phyloP scores from a whole-genome alignment of 768 basidiomycete species.

The Dictyophora rubrovolvata region DNA sequence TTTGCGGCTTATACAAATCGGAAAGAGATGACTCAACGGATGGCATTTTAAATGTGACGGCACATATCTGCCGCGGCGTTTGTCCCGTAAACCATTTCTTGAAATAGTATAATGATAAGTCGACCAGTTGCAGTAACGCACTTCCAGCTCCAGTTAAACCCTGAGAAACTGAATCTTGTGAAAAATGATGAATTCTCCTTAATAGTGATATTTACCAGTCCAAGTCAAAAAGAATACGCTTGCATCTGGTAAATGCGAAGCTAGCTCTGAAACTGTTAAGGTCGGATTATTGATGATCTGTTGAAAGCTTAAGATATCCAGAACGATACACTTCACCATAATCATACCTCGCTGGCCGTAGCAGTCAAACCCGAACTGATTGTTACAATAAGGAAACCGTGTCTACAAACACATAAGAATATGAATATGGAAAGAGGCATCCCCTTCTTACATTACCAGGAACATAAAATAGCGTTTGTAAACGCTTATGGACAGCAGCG shows the following conservation, averaged over 20 bases:
- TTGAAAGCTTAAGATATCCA: not conserved
- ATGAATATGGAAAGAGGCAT: not conserved
- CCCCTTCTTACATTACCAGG: slow-evolving; percentile 35
- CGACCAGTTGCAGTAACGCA: slow-evolving; percentile 43
- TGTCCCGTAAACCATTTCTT: slow-evolving; percentile 56
- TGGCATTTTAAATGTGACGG: slow-evolving; percentile 43
- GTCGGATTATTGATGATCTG: slow-evolving; percentile 37
- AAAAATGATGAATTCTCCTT: not conserved
- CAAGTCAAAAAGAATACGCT: slow-evolving; percentile 58
- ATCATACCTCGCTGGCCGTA: slow-evolving; percentile 19
- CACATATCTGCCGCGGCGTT: slow-evolving; percentile 55
- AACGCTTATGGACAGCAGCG: slow-evolving; percentile 58
- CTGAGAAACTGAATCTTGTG: slow-evolving; percentile 31
- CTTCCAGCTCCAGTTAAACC: slow-evolving; percentile 42
- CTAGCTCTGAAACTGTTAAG: slow-evolving; percentile 32
- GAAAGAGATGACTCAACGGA: slow-evolving; percentile 21
- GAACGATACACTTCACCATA: slow-evolving; percentile 11
- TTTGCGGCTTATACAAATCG: not conserved
- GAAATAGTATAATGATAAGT: slow-evolving; percentile 47
- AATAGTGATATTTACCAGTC: slow-evolving; percentile 27
- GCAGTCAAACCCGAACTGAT: slow-evolving; percentile 49
- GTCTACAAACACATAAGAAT: slow-evolving; percentile 28
- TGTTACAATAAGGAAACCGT: slow-evolving; percentile 67
- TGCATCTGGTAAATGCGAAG: slow-evolving; percentile 41
- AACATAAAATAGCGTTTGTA: slow-evolving; percentile 66